Evolutionary conservation across 805 yeast genomes (phyloP).

Genomic region (Candida morakotiae): DNA sequence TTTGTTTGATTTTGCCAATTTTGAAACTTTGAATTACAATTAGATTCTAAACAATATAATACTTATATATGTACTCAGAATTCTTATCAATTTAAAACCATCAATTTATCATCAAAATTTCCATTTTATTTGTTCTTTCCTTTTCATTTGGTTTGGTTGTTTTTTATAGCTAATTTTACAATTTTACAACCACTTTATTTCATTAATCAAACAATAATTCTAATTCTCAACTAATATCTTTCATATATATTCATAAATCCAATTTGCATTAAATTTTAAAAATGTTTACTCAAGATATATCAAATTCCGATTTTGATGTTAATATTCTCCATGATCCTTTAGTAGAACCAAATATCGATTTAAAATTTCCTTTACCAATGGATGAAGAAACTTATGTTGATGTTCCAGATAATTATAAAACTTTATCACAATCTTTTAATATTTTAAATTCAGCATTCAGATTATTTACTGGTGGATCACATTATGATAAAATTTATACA

Average conservation of each 20-base stretch:
- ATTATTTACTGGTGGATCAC: constrained; percentile 23
- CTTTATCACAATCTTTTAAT: constrained; percentile 17
- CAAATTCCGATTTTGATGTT: constrained; percentile 25
- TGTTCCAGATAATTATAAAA: constrained; percentile 26
- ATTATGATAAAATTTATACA: constrained; percentile 25
- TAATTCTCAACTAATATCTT: no score
- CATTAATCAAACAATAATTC: no score
- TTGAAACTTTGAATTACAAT: no score
- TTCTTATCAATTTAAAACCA: neutral
- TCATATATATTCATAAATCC: no score
- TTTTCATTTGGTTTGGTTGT: no score
- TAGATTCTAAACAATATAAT: no score
- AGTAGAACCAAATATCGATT: constrained; percentile 24
- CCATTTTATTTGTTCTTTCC: neutral
- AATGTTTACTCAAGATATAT: constrained; percentile 5
- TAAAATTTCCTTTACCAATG: constrained; percentile 37
- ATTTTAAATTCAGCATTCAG: constrained; percentile 29
- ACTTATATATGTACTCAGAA: no score
- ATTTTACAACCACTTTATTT: no score
- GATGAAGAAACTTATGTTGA: constrained; percentile 28
- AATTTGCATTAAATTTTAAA: neutral
- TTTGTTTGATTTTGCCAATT: no score
- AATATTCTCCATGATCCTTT: constrained; percentile 35
- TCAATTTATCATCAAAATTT: neutral
- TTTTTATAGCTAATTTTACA: no score